phyloP scores from a whole-genome alignment of 176 grass and related monocot genomes.

The Triticum turgidum region DNA sequence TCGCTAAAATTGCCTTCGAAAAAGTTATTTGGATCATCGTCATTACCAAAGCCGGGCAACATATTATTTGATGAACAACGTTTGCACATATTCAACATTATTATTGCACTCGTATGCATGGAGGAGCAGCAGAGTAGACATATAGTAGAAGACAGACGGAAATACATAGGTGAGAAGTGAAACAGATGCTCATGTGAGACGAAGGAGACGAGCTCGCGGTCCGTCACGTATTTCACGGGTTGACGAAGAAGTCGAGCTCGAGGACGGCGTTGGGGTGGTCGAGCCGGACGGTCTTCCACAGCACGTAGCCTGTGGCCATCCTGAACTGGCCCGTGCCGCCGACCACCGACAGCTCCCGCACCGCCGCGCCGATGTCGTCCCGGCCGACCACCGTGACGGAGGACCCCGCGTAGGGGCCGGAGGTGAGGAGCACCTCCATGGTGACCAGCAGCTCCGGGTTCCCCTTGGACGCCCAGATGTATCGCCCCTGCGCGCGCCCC shows the following conservation, averaged over 20 bases:
- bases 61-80: too few relatives aligned
- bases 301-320: constrained; percentile 20
- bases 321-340: constrained; percentile 39
- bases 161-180: too few relatives aligned
- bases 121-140: too few relatives aligned
- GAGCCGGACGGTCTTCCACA: constrained; percentile 30
- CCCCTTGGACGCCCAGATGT: constrained; percentile 28
- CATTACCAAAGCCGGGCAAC: too few relatives aligned
- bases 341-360: constrained; percentile 35
- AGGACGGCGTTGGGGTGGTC: constrained; percentile 26
- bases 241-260: constrained; percentile 38
- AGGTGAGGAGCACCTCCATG: constrained; percentile 39
- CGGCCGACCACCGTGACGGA: constrained; percentile 37
- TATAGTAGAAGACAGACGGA: too few relatives aligned
- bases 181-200: background rate
- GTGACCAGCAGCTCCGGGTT: constrained; percentile 31
- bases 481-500: constrained; percentile 40
- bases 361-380: constrained; percentile 19
- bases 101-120: too few relatives aligned
- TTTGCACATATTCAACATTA: too few relatives aligned
- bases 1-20: too few relatives aligned
- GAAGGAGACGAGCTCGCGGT: background rate
- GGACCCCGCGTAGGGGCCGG: constrained; percentile 31
- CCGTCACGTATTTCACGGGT: background rate
- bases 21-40: too few relatives aligned